Conservation (phyloP, 257 asterid genomes). For the Buddleja alternifolia region DNA sequence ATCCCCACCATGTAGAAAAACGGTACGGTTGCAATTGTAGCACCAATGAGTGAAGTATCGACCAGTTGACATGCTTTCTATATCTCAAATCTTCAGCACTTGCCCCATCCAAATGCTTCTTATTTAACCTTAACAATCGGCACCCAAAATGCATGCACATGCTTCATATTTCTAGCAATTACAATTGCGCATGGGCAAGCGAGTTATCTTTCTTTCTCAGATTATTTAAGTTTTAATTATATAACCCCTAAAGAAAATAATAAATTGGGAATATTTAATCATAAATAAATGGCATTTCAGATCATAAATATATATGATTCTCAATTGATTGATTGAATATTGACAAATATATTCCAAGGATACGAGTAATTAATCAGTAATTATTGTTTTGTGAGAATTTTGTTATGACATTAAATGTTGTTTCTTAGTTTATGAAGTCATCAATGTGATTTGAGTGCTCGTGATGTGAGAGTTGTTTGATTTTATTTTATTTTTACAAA, state of each 20-base stretch:
- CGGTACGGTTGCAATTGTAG: conserved; percentile 47
- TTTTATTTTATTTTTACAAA: no score
- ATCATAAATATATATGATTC: no score
- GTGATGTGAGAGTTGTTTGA: not conserved
- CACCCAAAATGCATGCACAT: not conserved
- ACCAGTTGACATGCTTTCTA: conserved; percentile 17
- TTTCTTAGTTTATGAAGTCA: not conserved
- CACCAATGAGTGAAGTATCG: conserved; percentile 48
- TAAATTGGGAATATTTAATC: no score
- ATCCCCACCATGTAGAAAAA: conserved; percentile 32
- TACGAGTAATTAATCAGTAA: no score
- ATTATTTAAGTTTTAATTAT: no score
- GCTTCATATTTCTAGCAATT: no score
- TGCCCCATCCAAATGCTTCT: not conserved
- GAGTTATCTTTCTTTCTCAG: no score
- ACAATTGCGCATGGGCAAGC: no score
- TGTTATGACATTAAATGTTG: not conserved
- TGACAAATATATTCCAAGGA: no score
- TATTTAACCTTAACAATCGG: not conserved
- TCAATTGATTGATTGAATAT: no score
- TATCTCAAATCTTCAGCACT: not conserved
- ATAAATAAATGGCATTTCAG: no score
- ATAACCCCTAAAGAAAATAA: no score
- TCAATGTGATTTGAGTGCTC: not conserved
- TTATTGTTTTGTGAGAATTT: not conserved